A percentile compares a stretch with the other conserved stretches of the same genome.
Evolutionary conservation across 2,329 filamentous ascomycete genomes (phyloP).

Genomic region (Aspergillus tanneri): DNA sequence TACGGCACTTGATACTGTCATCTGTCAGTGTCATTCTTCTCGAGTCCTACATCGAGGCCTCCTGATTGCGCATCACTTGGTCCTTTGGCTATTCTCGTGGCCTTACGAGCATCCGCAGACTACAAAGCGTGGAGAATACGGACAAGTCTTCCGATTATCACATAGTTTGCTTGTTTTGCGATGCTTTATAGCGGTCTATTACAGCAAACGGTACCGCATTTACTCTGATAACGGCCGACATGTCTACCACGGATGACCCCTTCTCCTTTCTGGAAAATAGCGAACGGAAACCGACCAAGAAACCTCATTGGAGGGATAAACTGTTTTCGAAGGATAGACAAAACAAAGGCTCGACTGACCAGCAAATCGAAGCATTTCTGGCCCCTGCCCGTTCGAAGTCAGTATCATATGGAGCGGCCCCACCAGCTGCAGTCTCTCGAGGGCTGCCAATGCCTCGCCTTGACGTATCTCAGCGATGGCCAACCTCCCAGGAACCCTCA

Average conservation of each 20-base stretch:
- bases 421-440: slow-evolving; percentile 24
- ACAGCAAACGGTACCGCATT: too few relatives aligned
- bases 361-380: slow-evolving; percentile 58
- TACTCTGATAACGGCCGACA: slow-evolving; percentile 21
- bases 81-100: too few relatives aligned
- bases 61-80: too few relatives aligned
- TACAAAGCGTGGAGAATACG: too few relatives aligned
- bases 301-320: slow-evolving; percentile 50
- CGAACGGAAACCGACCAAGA: slow-evolving; percentile 35
- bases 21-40: too few relatives aligned
- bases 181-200: slow-evolving; percentile 31
- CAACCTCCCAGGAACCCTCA: slow-evolving; percentile 31
- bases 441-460: slow-evolving; percentile 34
- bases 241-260: slow-evolving; percentile 40
- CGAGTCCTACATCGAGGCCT: too few relatives aligned
- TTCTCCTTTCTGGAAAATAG: slow-evolving; percentile 34
- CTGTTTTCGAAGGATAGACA: slow-evolving; percentile 47
- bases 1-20: too few relatives aligned
- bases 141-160: not conserved
- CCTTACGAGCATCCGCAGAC: too few relatives aligned
- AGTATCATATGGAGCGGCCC: slow-evolving; percentile 16
- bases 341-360: slow-evolving; percentile 39
- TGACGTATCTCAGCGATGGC: slow-evolving; percentile 38
- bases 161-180: slow-evolving; percentile 21
- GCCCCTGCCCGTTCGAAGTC: slow-evolving; percentile 51